Evolutionary conservation across 2,329 filamentous ascomycete species (phyloP), one percentile per base, ranked within the genome.

Genomic region (Aspergillus eucalypticola): DNA sequence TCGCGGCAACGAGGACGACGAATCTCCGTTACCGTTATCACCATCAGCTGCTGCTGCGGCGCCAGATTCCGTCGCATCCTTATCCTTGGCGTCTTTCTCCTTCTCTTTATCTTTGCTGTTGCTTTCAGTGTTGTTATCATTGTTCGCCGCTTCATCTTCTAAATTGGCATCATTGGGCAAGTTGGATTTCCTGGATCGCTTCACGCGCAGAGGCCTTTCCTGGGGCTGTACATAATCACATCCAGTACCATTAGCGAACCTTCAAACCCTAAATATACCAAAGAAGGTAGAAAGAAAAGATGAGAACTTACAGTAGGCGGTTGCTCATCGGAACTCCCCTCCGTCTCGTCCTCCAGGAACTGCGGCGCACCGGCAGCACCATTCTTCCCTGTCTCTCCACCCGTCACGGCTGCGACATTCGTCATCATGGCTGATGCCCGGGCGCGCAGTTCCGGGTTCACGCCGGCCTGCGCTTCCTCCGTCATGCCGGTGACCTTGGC

Each of bases 181-280:
- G 39, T 76, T 76, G 11, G 74, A 73, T 62, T 76, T 78, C 48
- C 76, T 75, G 49, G 72, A 77, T 61, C 75, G 75, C 63, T 79
- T 80, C 19, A 75, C 71, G 59, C 79, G 76, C 48, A 80, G 74
- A 6, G 79, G 79, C 52, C 79, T 73, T 71, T 81, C 79, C 70
- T 79, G 73, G 44, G 79, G 79, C 79, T 81, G 53, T 51, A 38
- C 23, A 54, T 35, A 21, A 46, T 58, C 52, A 38, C 19, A 38
- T 13, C 8, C 23, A 32, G 53, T 23, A 52, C 27, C 10, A 17
- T n/a, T 11, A n/a, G 13, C 13, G 42, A 48, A 38, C 41, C 52
- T 35, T 21, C 11, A 27, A 46, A 15, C 19, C 7, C n/a, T 17
- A 32, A 10, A 29, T 29, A 29, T 29, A 29, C 27, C 27, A 41